Evolutionary conservation across 2,329 filamentous ascomycete genomes (phyloP), one percentile per base, ranked within the genome.

Genomic region (Aspergillus uvarum): DNA sequence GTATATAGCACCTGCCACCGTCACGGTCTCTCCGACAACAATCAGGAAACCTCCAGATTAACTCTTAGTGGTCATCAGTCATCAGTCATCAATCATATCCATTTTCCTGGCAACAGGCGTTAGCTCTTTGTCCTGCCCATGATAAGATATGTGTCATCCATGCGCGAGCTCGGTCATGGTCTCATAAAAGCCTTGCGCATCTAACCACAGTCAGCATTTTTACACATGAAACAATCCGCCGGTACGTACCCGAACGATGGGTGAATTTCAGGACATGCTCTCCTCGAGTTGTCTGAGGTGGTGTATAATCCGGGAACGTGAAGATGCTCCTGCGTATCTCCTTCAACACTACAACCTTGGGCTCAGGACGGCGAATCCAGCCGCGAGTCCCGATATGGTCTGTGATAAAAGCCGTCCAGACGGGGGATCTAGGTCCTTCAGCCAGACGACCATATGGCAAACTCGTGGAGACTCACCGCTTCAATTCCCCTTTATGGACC

Each of bases 321-420:
- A 87, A 85, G 16, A 85, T 74, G 57, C 81, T 82, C 3, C 80
- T 82, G 50, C 79, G 78, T 31, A 86, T 72, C 51, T 82, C 77
- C n/a, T 77, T 75, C 22, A 87, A 70, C 24, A 81, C 70, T 2
- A 85, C 71, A 1, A 78, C 77, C 44, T 75, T 78, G 1, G 76
- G 53, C 1, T 75, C 76, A 1, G 78, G 65, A 11, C 71, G 73
- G 47, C 77, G 77, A 59, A 83, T 76, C 83, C 84, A 86, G 35
- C 73, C 74, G 5, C 72, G 76, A 54, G 77, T 74, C 29, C 73
- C 72, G 35, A 84, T 72, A 57, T 81, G 78, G 24, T 79, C 72
- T 1, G 81, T 82, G 21, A 85, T 76, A 61, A 85, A 85, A 0
- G 82, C 82, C 2, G 84, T 88, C 85, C 85, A 88, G 58, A 87